These are phyloP conservation scores for Halenospora varia DNA, from an alignment of 495 filamentous ascomycete species.

Conservation along the genomic window DNA sequence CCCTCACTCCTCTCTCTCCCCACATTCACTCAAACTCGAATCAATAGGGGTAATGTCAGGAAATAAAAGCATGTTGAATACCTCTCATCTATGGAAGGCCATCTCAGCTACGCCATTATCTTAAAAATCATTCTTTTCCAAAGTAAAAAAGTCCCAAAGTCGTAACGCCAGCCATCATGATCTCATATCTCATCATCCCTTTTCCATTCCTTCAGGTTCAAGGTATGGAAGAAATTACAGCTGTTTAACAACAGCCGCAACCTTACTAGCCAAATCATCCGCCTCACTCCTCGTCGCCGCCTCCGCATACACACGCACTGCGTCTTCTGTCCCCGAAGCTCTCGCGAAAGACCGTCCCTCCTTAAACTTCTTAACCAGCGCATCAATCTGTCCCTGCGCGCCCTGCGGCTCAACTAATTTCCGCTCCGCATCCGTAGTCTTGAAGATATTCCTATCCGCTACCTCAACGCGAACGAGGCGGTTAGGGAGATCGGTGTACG, in stretches of 20 bases:
- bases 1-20: not conserved
- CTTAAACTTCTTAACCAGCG: conserved; percentile 82
- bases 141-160: not conserved
- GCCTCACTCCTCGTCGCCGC: conserved; percentile 80
- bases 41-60: not conserved
- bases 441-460: conserved; percentile 78
- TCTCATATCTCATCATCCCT: not conserved
- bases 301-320: conserved; percentile 95
- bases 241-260: conserved; percentile 64
- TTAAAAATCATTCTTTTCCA: not conserved
- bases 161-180: not conserved
- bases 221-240: too few relatives aligned
- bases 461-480: conserved; percentile 91
- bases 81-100: not conserved
- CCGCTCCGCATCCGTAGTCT: conserved; percentile 86
- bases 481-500: conserved; percentile 94
- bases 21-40: not conserved
- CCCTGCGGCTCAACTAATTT: conserved; percentile 74
- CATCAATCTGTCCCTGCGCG: conserved; percentile 81
- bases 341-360: conserved; percentile 87
- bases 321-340: conserved; percentile 93
- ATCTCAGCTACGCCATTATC: not conserved
- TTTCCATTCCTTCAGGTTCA: conserved; percentile 11
- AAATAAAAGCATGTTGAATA: not conserved
- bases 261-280: conserved; percentile 79